Evolutionary conservation across 2,329 filamentous ascomycete species (phyloP).

Genomic region (Dryadomyces quercus-mongolicae): DNA sequence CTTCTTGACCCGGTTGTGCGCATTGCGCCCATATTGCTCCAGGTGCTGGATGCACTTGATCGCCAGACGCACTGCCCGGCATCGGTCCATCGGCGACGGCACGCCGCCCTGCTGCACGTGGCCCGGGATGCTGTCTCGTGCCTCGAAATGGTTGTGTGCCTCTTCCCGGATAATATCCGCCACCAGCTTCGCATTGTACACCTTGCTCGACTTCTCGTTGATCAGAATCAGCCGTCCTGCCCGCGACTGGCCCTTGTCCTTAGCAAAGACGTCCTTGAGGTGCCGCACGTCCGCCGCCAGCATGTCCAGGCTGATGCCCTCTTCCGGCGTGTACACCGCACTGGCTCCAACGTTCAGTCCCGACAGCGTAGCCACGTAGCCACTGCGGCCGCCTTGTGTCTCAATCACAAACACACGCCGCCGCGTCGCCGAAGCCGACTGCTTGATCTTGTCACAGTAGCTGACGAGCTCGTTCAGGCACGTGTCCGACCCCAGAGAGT

Average conservation of each 20-base stretch:
- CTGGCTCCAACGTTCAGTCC: slow-evolving; percentile 85
- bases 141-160: slow-evolving; percentile 83
- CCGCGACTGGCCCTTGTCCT: slow-evolving; percentile 77
- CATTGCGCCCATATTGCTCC: slow-evolving; percentile 59
- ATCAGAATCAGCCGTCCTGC: slow-evolving; percentile 92
- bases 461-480: slow-evolving; percentile 89
- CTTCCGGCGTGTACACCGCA: slow-evolving; percentile 93
- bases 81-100: slow-evolving; percentile 91
- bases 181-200: slow-evolving; percentile 86
- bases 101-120: slow-evolving; percentile 92
- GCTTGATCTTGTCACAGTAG: slow-evolving; percentile 96
- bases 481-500: slow-evolving; percentile 91
- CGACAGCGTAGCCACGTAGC: slow-evolving; percentile 84
- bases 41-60: slow-evolving; percentile 92
- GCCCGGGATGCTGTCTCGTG: slow-evolving; percentile 79
- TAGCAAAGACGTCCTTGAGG: slow-evolving; percentile 71
- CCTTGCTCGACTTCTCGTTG: slow-evolving; percentile 85
- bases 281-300: slow-evolving; percentile 81
- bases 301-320: slow-evolving; percentile 90
- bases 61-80: slow-evolving; percentile 78
- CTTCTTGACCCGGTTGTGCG: slow-evolving; percentile 53
- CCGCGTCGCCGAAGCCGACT: slow-evolving; percentile 87
- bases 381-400: slow-evolving; percentile 88
- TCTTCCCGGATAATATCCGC: slow-evolving; percentile 94
- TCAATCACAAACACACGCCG: slow-evolving; percentile 95